Percentiles rank a stretch among this genome's conserved stretches.
phyloP scores from a whole-genome alignment of 1,139 yeast species.

The Arxiozyma slooffiae region DNA sequence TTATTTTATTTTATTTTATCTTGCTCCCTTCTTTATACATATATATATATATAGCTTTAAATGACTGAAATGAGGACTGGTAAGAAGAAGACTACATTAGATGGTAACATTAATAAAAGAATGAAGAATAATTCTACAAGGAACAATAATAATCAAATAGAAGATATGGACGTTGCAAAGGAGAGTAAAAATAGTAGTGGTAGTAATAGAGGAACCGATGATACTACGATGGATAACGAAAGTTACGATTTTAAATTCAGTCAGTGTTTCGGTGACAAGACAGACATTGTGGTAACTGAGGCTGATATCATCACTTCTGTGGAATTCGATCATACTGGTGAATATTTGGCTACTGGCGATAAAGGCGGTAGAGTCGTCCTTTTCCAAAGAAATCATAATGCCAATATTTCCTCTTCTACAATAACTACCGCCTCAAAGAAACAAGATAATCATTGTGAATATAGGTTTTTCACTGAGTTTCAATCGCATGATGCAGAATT shows the following conservation, averaged over 20 bases:
- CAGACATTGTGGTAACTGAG: slow-evolving; percentile 93
- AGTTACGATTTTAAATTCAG: slow-evolving; percentile 47
- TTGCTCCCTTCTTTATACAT: no score
- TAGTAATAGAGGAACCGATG: neutral
- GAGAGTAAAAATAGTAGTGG: neutral
- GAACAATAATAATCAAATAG: neutral
- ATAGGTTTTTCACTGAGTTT: slow-evolving; percentile 91
- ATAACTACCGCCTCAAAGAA: neutral
- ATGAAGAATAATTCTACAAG: neutral
- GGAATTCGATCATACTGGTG: slow-evolving; percentile 91
- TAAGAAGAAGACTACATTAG: neutral
- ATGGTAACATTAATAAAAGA: neutral
- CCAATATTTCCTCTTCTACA: neutral
- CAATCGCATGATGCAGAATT: slow-evolving; percentile 98
- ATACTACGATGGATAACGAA: slow-evolving; percentile 7
- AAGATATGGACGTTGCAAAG: neutral
- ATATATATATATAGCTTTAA: no score
- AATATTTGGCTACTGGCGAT: slow-evolving; percentile 95
- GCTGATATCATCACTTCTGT: slow-evolving; percentile 97
- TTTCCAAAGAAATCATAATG: slow-evolving; percentile 69
- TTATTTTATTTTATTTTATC: no score
- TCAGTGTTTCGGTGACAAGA: slow-evolving; percentile 96
- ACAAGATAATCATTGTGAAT: slow-evolving; percentile 50
- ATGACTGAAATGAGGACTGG: neutral
- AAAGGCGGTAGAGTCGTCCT: slow-evolving; percentile 96